Conservation (phyloP, 139 green algal genomes). For the Eudorina sp. region DNA sequence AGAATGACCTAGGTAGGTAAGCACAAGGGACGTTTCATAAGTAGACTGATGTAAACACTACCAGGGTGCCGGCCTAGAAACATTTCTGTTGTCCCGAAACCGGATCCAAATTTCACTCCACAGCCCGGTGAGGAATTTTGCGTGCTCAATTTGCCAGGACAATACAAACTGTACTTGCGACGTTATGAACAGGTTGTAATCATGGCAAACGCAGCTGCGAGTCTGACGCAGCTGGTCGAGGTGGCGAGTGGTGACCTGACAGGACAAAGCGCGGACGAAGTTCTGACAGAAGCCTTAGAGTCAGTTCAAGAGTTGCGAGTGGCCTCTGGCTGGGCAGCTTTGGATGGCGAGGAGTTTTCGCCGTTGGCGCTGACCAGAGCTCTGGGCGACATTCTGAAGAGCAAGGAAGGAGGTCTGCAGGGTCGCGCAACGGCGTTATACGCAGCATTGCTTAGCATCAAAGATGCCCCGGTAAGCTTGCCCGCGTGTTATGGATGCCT, state of each 20-base stretch:
- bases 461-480: slow-evolving; percentile 44
- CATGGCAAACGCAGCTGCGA: not conserved
- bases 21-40: too few species aligned
- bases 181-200: too few species aligned
- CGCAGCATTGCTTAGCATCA: not conserved
- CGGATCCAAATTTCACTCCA: not conserved
- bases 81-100: not conserved
- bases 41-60: not conserved
- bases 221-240: slow-evolving; percentile 4
- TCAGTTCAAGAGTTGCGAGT: not conserved
- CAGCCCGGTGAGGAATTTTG: too few species aligned
- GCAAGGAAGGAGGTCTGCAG: not conserved
- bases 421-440: slow-evolving; percentile 10
- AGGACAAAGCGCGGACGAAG: not conserved
- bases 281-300: not conserved
- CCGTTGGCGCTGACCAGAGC: slow-evolving; percentile 30
- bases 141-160: too few species aligned
- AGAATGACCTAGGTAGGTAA: too few species aligned
- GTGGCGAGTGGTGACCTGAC: slow-evolving; percentile 12
- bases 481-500: not conserved
- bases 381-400: slow-evolving; percentile 28
- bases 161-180: too few species aligned
- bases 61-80: not conserved
- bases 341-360: slow-evolving; percentile 14
- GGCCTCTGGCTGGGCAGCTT: not conserved